Base-by-base conservation (phyloP, 257 asterid genomes). In the Solanum bukasovii region DNA sequence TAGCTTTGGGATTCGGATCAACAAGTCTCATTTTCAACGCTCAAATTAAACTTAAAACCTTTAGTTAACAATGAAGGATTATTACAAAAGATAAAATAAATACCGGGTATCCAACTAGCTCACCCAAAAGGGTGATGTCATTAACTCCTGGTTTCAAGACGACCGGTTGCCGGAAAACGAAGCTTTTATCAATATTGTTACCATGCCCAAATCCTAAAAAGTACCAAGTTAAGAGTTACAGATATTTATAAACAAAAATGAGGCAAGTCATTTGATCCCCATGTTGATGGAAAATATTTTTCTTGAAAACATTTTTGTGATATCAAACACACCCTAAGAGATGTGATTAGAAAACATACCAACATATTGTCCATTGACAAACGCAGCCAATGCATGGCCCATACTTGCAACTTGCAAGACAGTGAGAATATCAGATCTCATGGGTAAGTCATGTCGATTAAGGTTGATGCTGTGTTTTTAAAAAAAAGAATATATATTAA, bases 101-200 rank as follows among this genome's bases (percentile, higher is more conserved):
- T 94, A 97, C 99, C 92, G 99, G 99, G 4, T 93, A 92, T 89
- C 99, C 99, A 38, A 94, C 93, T 21, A 96, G 91, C 93, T 91
- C 87, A 84, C 93, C 98, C 87, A 96, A 86, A n/a, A 97, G 29
- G 29, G 98, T 7, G 6, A 97, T 91, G 14, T 96, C 87, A 89
- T 97, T 97, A 13, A 1, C 35, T 27, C 99, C 99, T 0, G 92
- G 86, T 82, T 86, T 93, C 89, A 97, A 77, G 72, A 34, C 85
- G 27, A 95, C 34, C 5, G 98, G 89, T 73, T 90, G 90, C 87
- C 87, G 93, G 89, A 96, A 93, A 40, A 93, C 94, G 70, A 93
- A 94, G 91, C 93, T 93, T 96, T 97, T 97, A 79, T 95, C 98
- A 1, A 94, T 90, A 73, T 93, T 96, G 93, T 94, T 94, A 73